Evolutionary conservation across 176 grass and related monocot species (phyloP), one percentile per base, ranked within the genome.

Genomic region (Raddia distichophylla): DNA sequence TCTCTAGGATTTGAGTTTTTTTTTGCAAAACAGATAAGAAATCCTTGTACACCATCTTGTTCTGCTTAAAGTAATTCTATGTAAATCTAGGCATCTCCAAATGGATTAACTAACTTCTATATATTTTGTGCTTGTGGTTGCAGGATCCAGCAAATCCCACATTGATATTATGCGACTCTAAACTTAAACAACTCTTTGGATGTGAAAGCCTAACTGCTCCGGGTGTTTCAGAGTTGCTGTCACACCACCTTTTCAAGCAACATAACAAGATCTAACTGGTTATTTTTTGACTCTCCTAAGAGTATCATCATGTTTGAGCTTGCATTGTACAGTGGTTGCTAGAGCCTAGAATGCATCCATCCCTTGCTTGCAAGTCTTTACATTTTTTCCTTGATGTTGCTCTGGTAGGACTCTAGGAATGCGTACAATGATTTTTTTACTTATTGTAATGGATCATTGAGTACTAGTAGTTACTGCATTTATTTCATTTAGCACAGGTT

Each of bases 151-250:
- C 71, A 27, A 91, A 97, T 83, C 73, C 88, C 20, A 81, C 76
- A 33, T 63, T 93, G 74, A 93, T 97, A 83, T 62, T 91, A 60
- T 97, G 94, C 0, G 94, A 97, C 78, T 75, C 83, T 0, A 97
- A 97, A 74, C 89, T 97, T 78, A 86, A 97, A 79, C 59, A 91
- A 80, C 91, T 97, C 34, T 97, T 97, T 89, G 94, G 91, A 86
- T 87, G 94, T 77, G 94, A 97, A 79, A 93, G 89, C 77, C 52
- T 97, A 85, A 83, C 78, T 85, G 89, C 91, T 45, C 60, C 78
- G 76, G 79, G 48, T 72, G 83, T 97, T 76, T 89, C 94, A 33
- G 89, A 93, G 67, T 86, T 97, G 86, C 78, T 97, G 44, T 91
- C 91, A 65, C 47, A 78, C 33, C 94, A 97, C 83, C 77, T 88